Conservation (phyloP, 2,329 filamentous ascomycete species). For the Bipolaris gigantea region DNA sequence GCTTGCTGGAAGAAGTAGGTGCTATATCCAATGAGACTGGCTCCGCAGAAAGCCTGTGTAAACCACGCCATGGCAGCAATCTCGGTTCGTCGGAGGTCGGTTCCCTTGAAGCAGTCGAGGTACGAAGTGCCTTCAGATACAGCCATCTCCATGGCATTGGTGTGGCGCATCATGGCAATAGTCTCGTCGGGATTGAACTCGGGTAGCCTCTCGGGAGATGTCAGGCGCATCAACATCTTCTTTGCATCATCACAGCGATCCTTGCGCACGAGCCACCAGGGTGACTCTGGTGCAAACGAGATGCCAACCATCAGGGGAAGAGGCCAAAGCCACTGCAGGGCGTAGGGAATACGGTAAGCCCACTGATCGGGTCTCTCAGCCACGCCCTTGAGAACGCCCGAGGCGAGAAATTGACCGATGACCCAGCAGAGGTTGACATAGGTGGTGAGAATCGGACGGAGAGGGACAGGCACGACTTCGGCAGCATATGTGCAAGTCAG, state of each 20-base stretch:
- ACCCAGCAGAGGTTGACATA: conserved; percentile 80
- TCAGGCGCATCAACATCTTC: conserved; percentile 64
- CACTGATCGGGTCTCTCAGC: conserved; percentile 65
- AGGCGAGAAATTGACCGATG: conserved; percentile 71
- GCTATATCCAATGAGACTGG: conserved; percentile 41
- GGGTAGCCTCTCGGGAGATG: conserved; percentile 50
- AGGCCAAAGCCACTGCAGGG: conserved; percentile 76
- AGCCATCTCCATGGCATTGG: conserved; percentile 75
- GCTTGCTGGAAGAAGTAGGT: conserved; percentile 55
- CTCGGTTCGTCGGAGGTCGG: conserved; percentile 76
- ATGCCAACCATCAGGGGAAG: conserved; percentile 68
- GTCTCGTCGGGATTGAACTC: conserved; percentile 57
- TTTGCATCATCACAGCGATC: conserved; percentile 68
- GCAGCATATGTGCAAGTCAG: conserved; percentile 54
- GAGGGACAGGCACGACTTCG: conserved; percentile 69
- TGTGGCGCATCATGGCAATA: conserved; percentile 88
- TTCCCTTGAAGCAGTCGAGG: conserved; percentile 82
- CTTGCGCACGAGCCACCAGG: conserved; percentile 73
- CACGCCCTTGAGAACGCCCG: conserved; percentile 70
- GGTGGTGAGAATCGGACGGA: conserved; percentile 61
- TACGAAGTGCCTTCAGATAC: conserved; percentile 70
- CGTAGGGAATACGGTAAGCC: conserved; percentile 68
- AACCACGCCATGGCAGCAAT: conserved; percentile 59
- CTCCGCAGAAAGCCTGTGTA: conserved; percentile 48
- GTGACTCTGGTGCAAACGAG: conserved; percentile 68